Evolutionary conservation across 139 green algal genomes (phyloP).

Genomic region (Chlamydomonas sp.): DNA sequence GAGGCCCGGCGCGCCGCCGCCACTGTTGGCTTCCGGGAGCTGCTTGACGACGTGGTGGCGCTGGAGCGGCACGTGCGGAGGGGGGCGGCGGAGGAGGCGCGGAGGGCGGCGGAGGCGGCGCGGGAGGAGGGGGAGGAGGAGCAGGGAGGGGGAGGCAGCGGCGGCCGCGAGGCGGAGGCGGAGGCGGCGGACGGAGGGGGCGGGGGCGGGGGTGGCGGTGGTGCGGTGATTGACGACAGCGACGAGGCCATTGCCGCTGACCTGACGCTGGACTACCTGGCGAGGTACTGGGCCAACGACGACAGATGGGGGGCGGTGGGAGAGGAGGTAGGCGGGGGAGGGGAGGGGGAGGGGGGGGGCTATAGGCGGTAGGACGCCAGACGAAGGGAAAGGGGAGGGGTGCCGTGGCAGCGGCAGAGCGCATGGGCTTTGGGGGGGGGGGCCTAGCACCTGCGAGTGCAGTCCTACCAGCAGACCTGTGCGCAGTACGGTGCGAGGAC

Average conservation of each 20-base stretch:
- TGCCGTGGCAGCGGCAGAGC: too few species aligned
- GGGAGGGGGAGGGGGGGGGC: too few species aligned
- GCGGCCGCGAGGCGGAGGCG: neutral
- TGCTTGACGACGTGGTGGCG: slow-evolving; percentile 72
- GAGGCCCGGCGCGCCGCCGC: slow-evolving; percentile 16
- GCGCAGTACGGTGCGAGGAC: too few species aligned
- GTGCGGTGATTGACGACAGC: neutral
- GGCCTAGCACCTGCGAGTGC: too few species aligned
- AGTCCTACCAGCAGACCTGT: too few species aligned
- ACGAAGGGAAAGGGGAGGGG: neutral
- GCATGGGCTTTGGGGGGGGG: too few species aligned
- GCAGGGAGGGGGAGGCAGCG: neutral
- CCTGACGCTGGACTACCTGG: slow-evolving; percentile 55
- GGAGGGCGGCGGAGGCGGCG: slow-evolving; percentile 7
- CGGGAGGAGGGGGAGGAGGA: slow-evolving; percentile 1
- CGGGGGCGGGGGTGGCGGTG: neutral
- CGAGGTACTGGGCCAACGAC: slow-evolving; percentile 66
- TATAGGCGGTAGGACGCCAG: too few species aligned
- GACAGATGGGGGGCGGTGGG: slow-evolving; percentile 67
- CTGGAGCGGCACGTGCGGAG: slow-evolving; percentile 41
- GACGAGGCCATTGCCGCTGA: slow-evolving; percentile 18
- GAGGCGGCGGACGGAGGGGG: neutral
- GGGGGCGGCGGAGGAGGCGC: slow-evolving; percentile 15
- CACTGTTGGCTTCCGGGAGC: slow-evolving; percentile 44
- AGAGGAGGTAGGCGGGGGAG: slow-evolving; percentile 5